These are phyloP conservation scores for Termitomyces sp. DNA, from an alignment of 768 basidiomycete species.

Conservation along the genomic window DNA sequence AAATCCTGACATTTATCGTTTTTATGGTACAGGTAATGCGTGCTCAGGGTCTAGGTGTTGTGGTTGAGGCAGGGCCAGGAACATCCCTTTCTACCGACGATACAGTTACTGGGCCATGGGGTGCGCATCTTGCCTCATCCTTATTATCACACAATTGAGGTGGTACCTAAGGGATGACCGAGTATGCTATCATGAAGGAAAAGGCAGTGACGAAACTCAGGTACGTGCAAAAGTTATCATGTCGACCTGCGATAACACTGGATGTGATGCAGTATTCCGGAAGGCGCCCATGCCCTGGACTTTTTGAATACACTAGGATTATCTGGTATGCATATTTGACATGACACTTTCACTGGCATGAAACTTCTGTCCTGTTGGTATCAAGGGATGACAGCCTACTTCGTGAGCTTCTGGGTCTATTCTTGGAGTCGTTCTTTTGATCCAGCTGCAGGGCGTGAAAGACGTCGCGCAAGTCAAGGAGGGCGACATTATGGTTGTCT, in stretches of 20 bases:
- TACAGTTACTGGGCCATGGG: constrained; percentile 53
- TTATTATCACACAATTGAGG: neutral
- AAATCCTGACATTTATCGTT: neutral
- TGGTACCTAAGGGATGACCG: constrained; percentile 59
- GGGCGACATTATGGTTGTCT: constrained; percentile 81
- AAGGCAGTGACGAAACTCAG: constrained; percentile 42
- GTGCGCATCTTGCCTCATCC: constrained; percentile 31
- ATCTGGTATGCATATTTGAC: constrained; percentile 41
- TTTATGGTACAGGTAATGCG: constrained; percentile 55
- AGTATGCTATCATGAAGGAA: constrained; percentile 61
- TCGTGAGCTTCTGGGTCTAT: constrained; percentile 39
- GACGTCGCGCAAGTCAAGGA: constrained; percentile 76
- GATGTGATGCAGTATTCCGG: constrained; percentile 35
- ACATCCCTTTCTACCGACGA: constrained; percentile 61
- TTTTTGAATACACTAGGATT: constrained; percentile 76
- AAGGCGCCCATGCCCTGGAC: constrained; percentile 65
- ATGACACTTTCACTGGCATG: neutral
- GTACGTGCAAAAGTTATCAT: constrained; percentile 32
- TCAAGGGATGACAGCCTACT: constrained; percentile 83
- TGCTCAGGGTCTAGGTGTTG: constrained; percentile 57
- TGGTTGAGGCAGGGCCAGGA: constrained; percentile 52
- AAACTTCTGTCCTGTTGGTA: neutral
- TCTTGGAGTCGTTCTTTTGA: neutral
- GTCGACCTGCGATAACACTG: neutral
- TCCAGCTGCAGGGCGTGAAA: constrained; percentile 57